Percentiles rank a stretch among this genome's conserved stretches.
phyloP scores from a whole-genome alignment of 2,329 filamentous ascomycete genomes.

The Bipolaris oryzae region DNA sequence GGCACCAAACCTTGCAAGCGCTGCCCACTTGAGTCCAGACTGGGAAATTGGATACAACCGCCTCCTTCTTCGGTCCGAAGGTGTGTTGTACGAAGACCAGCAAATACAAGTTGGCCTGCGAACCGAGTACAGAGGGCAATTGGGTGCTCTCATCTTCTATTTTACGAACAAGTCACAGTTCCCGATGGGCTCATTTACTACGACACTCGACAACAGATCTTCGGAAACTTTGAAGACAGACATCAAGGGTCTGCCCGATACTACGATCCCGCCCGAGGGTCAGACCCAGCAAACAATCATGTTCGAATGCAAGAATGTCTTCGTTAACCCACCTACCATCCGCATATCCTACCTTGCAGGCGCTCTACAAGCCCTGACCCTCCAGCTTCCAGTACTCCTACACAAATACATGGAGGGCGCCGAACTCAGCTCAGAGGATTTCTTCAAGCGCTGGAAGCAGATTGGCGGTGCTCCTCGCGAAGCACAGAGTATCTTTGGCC shows the following conservation, averaged over 20 bases:
- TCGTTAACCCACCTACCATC: constrained; percentile 85
- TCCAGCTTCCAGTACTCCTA: constrained; percentile 84
- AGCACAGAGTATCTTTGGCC: constrained; percentile 82
- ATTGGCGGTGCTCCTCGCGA: constrained; percentile 89
- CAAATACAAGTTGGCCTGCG: constrained; percentile 92
- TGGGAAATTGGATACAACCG: constrained; percentile 92
- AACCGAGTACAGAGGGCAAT: constrained; percentile 92
- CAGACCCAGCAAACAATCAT: constrained; percentile 95
- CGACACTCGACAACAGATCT: constrained; percentile 78
- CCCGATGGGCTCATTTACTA: constrained; percentile 88
- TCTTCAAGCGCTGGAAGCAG: constrained; percentile 99
- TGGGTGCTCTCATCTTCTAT: constrained; percentile 94
- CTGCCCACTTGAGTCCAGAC: constrained; percentile 88
- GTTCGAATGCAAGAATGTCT: constrained; percentile 84
- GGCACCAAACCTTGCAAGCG: constrained; percentile 84
- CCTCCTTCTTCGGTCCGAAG: constrained; percentile 78
- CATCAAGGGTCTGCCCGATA: constrained; percentile 86
- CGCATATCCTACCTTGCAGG: constrained; percentile 94
- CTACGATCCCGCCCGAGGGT: constrained; percentile 71
- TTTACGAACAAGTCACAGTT: constrained; percentile 93
- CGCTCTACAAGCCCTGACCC: constrained; percentile 86
- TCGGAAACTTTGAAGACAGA: constrained; percentile 78
- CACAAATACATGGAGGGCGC: constrained; percentile 98
- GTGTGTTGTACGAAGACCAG: constrained; percentile 90
- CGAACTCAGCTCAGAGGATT: constrained; percentile 85